phyloP scores from a whole-genome alignment of 2,329 filamentous ascomycete species.

The Penicillium griseofulvum region DNA sequence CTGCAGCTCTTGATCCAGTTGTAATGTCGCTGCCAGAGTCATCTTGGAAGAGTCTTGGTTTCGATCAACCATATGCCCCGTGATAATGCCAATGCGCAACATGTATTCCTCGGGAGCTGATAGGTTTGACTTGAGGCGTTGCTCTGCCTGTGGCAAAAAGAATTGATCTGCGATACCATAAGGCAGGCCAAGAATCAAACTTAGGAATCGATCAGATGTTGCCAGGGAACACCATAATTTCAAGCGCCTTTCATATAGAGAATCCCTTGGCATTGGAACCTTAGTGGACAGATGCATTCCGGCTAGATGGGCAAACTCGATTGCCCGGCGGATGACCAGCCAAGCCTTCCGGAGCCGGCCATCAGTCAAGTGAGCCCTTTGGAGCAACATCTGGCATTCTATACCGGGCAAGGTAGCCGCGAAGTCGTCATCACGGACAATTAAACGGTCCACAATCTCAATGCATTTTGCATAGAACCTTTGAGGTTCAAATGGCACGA shows the following conservation, averaged over 20 bases:
- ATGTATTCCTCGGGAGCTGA: slow-evolving; percentile 29
- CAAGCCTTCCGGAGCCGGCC: slow-evolving; percentile 57
- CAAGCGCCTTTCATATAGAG: slow-evolving; percentile 31
- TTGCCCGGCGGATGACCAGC: slow-evolving; percentile 51
- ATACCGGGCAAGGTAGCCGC: slow-evolving; percentile 53
- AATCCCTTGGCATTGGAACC: slow-evolving; percentile 24
- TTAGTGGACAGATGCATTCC: slow-evolving; percentile 45
- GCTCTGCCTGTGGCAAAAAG: slow-evolving; percentile 30
- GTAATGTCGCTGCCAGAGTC: slow-evolving; percentile 40
- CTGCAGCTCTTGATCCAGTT: slow-evolving; percentile 44
- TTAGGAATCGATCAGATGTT: slow-evolving; percentile 50
- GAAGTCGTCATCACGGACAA: slow-evolving; percentile 52
- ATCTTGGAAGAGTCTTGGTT: slow-evolving; percentile 38
- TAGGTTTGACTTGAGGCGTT: slow-evolving; percentile 17
- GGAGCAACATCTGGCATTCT: slow-evolving; percentile 52
- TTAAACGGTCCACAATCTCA: slow-evolving; percentile 47
- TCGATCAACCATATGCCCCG: slow-evolving; percentile 43
- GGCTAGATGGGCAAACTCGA: slow-evolving; percentile 54
- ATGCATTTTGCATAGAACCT: slow-evolving; percentile 49
- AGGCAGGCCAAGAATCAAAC: slow-evolving; percentile 55
- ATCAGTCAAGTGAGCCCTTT: slow-evolving; percentile 55
- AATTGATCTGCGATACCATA: slow-evolving; percentile 38
- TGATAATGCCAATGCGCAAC: slow-evolving; percentile 33
- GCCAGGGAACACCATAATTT: slow-evolving; percentile 44
- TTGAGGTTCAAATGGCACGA: slow-evolving; percentile 41